Conservation (phyloP, 169 alveolate genomes). For the Blepharisma undulans region DNA sequence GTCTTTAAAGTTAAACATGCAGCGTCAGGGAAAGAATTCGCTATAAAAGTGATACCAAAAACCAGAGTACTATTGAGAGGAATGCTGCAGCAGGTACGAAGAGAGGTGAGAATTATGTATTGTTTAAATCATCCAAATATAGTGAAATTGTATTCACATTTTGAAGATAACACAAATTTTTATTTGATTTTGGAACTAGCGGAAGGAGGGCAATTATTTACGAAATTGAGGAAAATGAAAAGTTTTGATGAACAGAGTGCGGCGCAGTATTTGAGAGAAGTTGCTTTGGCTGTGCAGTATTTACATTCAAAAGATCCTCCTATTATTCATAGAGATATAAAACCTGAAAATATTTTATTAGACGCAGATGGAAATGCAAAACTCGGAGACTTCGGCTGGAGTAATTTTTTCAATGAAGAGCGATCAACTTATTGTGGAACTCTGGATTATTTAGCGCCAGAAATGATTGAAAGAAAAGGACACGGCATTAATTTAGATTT, state of each 20-base stretch:
- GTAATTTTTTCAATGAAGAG: constrained; percentile 53
- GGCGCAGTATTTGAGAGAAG: constrained; percentile 35
- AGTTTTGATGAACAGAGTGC: not conserved
- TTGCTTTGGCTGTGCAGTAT: constrained; percentile 31
- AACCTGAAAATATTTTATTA: constrained; percentile 70
- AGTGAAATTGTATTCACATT: constrained; percentile 82
- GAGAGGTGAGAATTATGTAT: constrained; percentile 89
- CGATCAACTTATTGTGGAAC: constrained; percentile 66
- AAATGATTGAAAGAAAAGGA: constrained; percentile 48
- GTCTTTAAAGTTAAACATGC: constrained; percentile 26
- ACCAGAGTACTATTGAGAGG: constrained; percentile 50
- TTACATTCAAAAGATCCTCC: constrained; percentile 45
- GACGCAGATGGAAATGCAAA: constrained; percentile 57
- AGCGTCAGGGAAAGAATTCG: not conserved
- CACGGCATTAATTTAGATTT: constrained; percentile 57
- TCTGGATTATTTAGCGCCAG: constrained; percentile 73
- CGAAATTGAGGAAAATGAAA: not conserved
- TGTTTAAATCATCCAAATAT: constrained; percentile 85
- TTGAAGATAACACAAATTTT: constrained; percentile 87
- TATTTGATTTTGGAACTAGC: constrained; percentile 65
- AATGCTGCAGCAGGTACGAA: constrained; percentile 63
- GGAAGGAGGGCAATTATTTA: not conserved
- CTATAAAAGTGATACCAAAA: constrained; percentile 23
- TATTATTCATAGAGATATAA: constrained; percentile 71
- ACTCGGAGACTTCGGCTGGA: constrained; percentile 69